Evolutionary conservation across 345 rosid species (phyloP), one percentile per base, ranked within the genome.

Genomic region (Syzygium aromaticum): DNA sequence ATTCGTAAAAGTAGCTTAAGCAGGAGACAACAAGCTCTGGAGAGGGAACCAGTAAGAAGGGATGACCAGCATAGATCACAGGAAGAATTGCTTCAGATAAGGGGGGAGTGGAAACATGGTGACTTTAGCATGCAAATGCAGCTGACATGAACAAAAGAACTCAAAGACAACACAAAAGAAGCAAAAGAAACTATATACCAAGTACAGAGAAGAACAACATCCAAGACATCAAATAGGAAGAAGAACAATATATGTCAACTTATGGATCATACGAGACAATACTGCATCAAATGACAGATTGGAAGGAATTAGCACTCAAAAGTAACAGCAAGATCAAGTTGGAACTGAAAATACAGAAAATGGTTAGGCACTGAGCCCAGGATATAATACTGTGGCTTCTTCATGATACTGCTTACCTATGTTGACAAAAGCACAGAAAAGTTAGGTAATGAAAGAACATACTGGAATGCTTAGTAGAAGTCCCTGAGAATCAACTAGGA

Each of bases 391-490:
- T 21, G 85, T 78, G 57, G 90, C 82, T 73, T 38, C 27, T 73
- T 73, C 49, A 11, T 2, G 0, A 9, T 9, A 38, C 82, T 19
- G 27, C 82, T 73, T 73, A 49, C 49, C 10, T 38, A 10, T 38
- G 82, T 19, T 21, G 82, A 38, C 38, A 33, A 19, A 84, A 7
- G 61, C 49, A 73, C 27, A 73, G 82, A 73, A 73, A 73, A 21
- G 49, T 38, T 73, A 23, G 82, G 54, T 85, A 51, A 86, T 27
- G 83, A 78, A 56, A 86, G 57, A 54, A 89, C 95, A 46, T 94
- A 96, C 99, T 0, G 99, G 99, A 88, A 93, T 86, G 86, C 98
- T 92, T 22, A 95, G 89, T 84, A 95, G 89, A 87, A 88, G 64
- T 87, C 97, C 96, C n/a, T 89, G 88, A 40, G 86, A 85, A 91